Evolutionary conservation across 169 alveolate species (phyloP).

Genomic region (Cryptosporidium felis): DNA sequence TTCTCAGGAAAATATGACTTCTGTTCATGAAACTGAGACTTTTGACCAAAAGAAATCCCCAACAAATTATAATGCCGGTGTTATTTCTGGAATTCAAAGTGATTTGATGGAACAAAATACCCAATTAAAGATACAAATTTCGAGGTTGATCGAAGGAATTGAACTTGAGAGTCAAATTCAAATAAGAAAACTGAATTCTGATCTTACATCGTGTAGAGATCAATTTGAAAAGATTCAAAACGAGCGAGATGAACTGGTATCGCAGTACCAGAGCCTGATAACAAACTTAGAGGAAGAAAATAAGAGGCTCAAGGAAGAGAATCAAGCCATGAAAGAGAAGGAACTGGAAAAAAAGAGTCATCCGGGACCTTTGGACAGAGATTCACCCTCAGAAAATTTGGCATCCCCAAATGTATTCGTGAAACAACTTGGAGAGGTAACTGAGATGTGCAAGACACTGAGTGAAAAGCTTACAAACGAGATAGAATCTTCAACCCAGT

Average conservation of each 20-base stretch:
- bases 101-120: conserved; percentile 60
- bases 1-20: too few relatives aligned
- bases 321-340: too few relatives aligned
- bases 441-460: conserved; percentile 54
- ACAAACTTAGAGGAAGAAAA: conserved; percentile 29
- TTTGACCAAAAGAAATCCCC: neutral
- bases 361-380: too few relatives aligned
- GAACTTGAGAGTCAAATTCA: conserved; percentile 63
- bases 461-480: conserved; percentile 66
- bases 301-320: neutral
- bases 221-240: conserved; percentile 27
- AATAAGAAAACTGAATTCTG: conserved; percentile 31
- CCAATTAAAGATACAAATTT: conserved; percentile 50
- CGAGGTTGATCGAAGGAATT: conserved; percentile 53
- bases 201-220: conserved; percentile 14
- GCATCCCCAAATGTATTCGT: conserved; percentile 14
- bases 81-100: neutral
- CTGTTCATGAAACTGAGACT: neutral
- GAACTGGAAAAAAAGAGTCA: neutral
- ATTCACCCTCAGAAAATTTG: too few relatives aligned
- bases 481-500: conserved; percentile 50
- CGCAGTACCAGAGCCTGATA: conserved; percentile 42
- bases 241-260: conserved; percentile 53
- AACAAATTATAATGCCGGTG: neutral
- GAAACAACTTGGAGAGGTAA: conserved; percentile 27